Conservation (phyloP, 23 red algal genomes). For the Gracilaria domingensis region DNA sequence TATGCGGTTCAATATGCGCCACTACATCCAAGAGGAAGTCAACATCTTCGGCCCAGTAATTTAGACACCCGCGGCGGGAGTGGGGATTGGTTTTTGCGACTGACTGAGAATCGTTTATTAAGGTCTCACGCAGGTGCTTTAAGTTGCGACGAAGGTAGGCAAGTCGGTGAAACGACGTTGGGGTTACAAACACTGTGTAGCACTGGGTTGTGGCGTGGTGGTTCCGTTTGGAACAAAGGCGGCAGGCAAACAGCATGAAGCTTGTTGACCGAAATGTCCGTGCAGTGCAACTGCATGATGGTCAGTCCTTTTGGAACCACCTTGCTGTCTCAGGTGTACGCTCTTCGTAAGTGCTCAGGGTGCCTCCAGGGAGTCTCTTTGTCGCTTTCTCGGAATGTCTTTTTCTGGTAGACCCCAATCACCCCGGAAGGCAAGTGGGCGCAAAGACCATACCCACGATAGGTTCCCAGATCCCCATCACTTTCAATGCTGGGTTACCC, state of each 20-base stretch:
- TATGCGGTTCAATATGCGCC: not conserved
- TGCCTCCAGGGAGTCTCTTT: too few species aligned
- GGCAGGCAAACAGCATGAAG: not conserved
- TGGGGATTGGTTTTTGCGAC: not conserved
- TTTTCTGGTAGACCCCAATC: too few species aligned
- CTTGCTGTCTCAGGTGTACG: not conserved
- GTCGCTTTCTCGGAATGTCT: too few species aligned
- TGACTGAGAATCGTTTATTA: not conserved
- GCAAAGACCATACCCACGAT: too few species aligned
- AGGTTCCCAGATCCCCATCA: too few species aligned
- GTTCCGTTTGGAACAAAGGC: not conserved
- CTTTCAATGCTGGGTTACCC: too few species aligned
- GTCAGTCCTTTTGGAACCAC: not conserved
- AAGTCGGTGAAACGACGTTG: not conserved
- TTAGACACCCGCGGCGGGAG: not conserved
- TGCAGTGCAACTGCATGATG: not conserved
- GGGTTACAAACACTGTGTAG: not conserved
- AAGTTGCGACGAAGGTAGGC: too few species aligned
- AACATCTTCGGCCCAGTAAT: slow-evolving; percentile 10
- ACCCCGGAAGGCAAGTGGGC: too few species aligned
- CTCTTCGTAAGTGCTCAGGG: not conserved
- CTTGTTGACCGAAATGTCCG: not conserved
- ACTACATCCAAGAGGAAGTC: slow-evolving; percentile 9
- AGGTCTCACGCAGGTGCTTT: too few species aligned
- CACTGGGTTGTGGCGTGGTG: not conserved